A percentile compares a stretch with the other conserved stretches of the same genome.
phyloP scores from a whole-genome alignment of 225 moss, liverwort and hornwort genomes.

The Straminergon stramineum region DNA sequence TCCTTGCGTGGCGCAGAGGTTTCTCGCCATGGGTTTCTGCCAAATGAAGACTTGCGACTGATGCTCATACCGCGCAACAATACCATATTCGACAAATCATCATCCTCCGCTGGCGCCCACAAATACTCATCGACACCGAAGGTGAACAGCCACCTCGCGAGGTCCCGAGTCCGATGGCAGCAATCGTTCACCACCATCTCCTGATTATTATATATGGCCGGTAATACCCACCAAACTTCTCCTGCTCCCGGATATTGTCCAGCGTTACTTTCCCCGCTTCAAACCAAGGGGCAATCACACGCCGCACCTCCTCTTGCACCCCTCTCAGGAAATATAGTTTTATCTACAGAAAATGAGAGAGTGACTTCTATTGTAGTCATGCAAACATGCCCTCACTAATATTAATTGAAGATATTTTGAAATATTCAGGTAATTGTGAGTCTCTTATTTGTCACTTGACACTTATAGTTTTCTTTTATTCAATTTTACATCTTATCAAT shows the following conservation, averaged over 20 bases:
- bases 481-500: no score
- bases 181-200: slow-evolving; percentile 81
- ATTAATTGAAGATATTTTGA: no score
- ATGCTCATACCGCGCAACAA: slow-evolving; percentile 18
- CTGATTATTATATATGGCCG: slow-evolving; percentile 71
- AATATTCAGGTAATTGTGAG: no score
- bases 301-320: slow-evolving; percentile 51
- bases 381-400: no score
- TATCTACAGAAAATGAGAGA: no score
- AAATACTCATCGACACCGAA: slow-evolving; percentile 86
- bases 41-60: slow-evolving; percentile 42
- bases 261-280: slow-evolving; percentile 54
- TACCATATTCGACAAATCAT: slow-evolving; percentile 13
- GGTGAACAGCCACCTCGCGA: slow-evolving; percentile 68
- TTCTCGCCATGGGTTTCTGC: slow-evolving; percentile 57
- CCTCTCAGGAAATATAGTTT: no score
- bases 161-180: slow-evolving; percentile 55
- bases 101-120: slow-evolving; percentile 25
- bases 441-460: no score
- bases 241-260: slow-evolving; percentile 53
- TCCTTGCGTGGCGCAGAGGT: slow-evolving; percentile 9
- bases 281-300: slow-evolving; percentile 64
- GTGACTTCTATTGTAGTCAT: no score
- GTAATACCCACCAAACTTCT: slow-evolving; percentile 60
- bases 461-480: no score